Evolutionary conservation across 192 early-diverging fungal genomes (phyloP), one percentile per base, ranked within the genome.

Genomic region (Coemansia sp.): DNA sequence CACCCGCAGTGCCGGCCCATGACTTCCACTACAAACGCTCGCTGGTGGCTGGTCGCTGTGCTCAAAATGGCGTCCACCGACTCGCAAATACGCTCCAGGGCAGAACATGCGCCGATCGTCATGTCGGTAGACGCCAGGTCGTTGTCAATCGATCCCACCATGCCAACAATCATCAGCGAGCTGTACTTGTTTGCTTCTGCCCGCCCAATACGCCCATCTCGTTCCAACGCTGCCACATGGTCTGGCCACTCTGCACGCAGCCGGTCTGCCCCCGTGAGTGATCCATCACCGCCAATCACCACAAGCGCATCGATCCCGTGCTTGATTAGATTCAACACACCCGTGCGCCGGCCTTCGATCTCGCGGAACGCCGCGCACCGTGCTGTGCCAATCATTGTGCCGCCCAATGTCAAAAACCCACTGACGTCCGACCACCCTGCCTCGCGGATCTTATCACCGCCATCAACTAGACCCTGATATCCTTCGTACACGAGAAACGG

Each of bases 1-100:
- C 96, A 98, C 17, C 96, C 96, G 70, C 96, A 98, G 69, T 97
- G 93, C 45, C 96, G 87, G 9, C 94, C 96, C 96, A 98, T 98
- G 35, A 98, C 96, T 65, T 98, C 96, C 37, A 98, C 87, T 11
- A 98, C 93, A 69, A 98, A 98, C 7, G 96, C 96, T 53, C 96
- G 90, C 57, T 92, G 92, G 72, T 98, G 96, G 71, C 92, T 94
- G 41, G 88, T 85, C 0, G 96, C 96, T 3, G 96, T 98, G 39
- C 92, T 92, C 1, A 89, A 86, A 45, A 98, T 91, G 0, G 92
- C 90, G 69, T 98, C 96, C 2, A 98, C 89, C 39, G 89, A 86
- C 69, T 98, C 96, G 76, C 96, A 98, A 67, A 98, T 96, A 38
- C 96, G 87, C 65, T 94, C 92, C 43, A 98, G 87, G 43, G 93